phyloP scores from a whole-genome alignment of 2,329 filamentous ascomycete genomes.

The Dactylellina cionopaga region DNA sequence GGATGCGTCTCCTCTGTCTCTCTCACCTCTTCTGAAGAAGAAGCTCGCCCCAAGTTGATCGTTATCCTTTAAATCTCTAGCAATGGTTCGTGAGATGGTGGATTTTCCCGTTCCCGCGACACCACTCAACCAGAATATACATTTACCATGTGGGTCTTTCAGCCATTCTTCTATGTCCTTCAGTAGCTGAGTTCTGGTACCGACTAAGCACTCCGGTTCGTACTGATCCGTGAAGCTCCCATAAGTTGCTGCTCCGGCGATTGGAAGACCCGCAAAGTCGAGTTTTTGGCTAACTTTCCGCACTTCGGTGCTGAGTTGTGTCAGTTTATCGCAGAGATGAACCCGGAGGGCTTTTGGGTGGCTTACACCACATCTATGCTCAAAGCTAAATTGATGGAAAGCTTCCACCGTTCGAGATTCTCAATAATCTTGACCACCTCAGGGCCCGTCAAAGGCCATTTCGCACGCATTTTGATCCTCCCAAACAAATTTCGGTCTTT shows the following conservation, averaged over 20 bases:
- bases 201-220: slow-evolving; percentile 53
- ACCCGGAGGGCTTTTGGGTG: too few species aligned
- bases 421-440: neutral
- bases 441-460: slow-evolving; percentile 1
- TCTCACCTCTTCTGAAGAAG: slow-evolving; percentile 26
- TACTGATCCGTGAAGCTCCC: slow-evolving; percentile 53
- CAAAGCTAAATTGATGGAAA: neutral
- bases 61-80: neutral
- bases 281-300: neutral
- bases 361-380: neutral
- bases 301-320: neutral
- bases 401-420: neutral
- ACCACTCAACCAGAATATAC: slow-evolving; percentile 60
- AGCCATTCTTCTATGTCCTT: slow-evolving; percentile 50
- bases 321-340: neutral
- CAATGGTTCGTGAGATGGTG: slow-evolving; percentile 14
- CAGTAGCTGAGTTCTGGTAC: slow-evolving; percentile 55
- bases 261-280: slow-evolving; percentile 1
- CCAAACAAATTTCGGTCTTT: neutral
- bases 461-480: neutral
- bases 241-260: slow-evolving; percentile 52
- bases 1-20: slow-evolving; percentile 1
- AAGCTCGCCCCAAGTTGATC: slow-evolving; percentile 7
- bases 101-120: slow-evolving; percentile 58
- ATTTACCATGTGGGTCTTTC: slow-evolving; percentile 13